These are phyloP conservation scores for Cryptosporidium andersoni DNA, from an alignment of 169 alveolate genomes.

Conservation along the genomic window DNA sequence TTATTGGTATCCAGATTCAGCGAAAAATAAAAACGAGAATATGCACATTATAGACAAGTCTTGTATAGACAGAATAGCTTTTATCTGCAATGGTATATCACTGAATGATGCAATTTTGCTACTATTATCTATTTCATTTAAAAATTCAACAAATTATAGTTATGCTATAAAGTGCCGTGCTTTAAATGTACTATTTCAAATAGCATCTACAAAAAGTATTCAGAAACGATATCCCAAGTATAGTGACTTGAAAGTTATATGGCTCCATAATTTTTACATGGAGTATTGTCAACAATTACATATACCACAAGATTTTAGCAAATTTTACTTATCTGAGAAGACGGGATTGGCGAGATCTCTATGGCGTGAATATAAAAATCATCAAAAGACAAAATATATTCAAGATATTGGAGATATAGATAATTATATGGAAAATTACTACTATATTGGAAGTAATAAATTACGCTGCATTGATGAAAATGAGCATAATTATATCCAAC, in stretches of 20 bases:
- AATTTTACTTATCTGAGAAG: conserved; percentile 60
- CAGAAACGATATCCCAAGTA: conserved; percentile 62
- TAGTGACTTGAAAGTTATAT: conserved; percentile 52
- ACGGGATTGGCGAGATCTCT: conserved; percentile 63
- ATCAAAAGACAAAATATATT: not conserved
- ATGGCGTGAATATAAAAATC: conserved; percentile 41
- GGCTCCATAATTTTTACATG: conserved; percentile 68
- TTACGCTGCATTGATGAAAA: conserved; percentile 35
- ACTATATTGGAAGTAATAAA: conserved; percentile 17
- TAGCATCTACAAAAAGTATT: conserved; percentile 59
- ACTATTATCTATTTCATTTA: conserved; percentile 45
- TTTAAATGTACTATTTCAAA: conserved; percentile 41
- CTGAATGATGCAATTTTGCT: conserved; percentile 47
- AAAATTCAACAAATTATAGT: conserved; percentile 20
- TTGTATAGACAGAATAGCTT: conserved; percentile 47
- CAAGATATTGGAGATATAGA: not conserved
- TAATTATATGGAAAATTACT: not conserved
- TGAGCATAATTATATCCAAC: not conserved
- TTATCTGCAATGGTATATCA: conserved; percentile 38
- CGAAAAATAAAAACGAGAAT: no score
- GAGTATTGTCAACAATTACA: conserved; percentile 32
- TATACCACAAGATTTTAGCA: conserved; percentile 69
- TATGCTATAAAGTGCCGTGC: conserved; percentile 54
- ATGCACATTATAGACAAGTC: not conserved
- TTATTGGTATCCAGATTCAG: conserved; percentile 4